A percentile compares a stretch with the other conserved stretches of the same genome.
phyloP scores from a whole-genome alignment of 2,329 filamentous ascomycete species.

The Trichoderma cornu-damae region DNA sequence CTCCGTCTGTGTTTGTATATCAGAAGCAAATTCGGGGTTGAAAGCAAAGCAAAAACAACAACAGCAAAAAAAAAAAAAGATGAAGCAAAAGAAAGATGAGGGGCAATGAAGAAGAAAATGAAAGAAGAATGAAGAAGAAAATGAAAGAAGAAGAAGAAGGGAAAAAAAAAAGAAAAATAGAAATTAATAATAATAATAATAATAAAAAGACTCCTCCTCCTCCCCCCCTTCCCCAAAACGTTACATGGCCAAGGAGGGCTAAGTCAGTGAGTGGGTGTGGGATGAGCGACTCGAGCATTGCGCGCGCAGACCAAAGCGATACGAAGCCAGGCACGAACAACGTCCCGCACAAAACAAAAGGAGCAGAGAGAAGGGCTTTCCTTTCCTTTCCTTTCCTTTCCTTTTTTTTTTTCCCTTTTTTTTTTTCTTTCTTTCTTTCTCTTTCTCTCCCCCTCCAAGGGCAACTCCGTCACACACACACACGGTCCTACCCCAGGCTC shows the following conservation, averaged over 20 bases:
- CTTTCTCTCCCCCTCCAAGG: not conserved
- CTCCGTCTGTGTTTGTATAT: not conserved
- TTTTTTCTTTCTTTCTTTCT: not conserved
- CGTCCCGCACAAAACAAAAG: not conserved
- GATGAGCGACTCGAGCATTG: not conserved
- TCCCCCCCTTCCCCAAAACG: no score
- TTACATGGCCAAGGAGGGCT: no score
- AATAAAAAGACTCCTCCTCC: no score
- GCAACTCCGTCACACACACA: not conserved
- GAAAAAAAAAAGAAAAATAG: no score
- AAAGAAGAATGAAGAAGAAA: not conserved
- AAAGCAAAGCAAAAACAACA: no score
- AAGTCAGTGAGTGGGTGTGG: no score
- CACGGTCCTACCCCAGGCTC: conserved; percentile 5
- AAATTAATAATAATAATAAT: no score
- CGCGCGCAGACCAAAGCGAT: not conserved
- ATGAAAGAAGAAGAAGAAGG: no score
- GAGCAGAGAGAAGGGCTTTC: not conserved
- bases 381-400: no score
- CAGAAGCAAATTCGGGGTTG: not conserved
- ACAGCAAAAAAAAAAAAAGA: no score
- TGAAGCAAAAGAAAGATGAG: not conserved
- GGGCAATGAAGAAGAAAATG: not conserved
- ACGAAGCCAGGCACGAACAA: not conserved
- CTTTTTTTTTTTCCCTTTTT: not conserved